Conservation (phyloP, 1,284 basidiomycete genomes). For the Mycosarcoma mackinlayi region DNA sequence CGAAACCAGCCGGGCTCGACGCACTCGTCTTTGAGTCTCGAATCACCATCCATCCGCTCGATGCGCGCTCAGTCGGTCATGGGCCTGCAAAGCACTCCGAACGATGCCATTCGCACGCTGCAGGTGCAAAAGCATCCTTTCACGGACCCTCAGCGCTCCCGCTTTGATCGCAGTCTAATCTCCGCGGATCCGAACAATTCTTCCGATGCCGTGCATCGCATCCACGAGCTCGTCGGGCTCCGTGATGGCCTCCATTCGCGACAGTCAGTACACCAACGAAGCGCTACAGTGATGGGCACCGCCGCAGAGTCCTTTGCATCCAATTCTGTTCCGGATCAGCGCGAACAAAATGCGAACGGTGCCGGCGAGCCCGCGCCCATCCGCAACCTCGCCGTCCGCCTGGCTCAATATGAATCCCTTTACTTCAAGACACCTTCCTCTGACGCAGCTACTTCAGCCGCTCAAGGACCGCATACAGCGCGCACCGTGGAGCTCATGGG, state of each 20-base stretch:
- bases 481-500: slow-evolving; percentile 43
- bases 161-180: slow-evolving; percentile 22
- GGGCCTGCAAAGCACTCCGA: slow-evolving; percentile 30
- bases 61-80: slow-evolving; percentile 35
- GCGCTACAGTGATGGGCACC: slow-evolving; percentile 32
- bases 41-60: slow-evolving; percentile 22
- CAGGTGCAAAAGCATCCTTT: slow-evolving; percentile 28
- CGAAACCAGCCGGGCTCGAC: slow-evolving; percentile 12
- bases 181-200: slow-evolving; percentile 20
- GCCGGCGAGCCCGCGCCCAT: slow-evolving; percentile 43
- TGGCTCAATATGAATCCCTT: slow-evolving; percentile 38
- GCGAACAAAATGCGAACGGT: not conserved
- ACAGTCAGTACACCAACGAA: slow-evolving; percentile 15
- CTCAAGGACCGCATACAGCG: slow-evolving; percentile 27
- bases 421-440: slow-evolving; percentile 35
- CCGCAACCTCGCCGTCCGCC: slow-evolving; percentile 40
- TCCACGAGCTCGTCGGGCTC: slow-evolving; percentile 36
- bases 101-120: slow-evolving; percentile 12
- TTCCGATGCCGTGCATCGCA: slow-evolving; percentile 30
- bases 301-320: slow-evolving; percentile 7
- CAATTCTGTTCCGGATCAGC: slow-evolving; percentile 2
- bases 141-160: slow-evolving; percentile 40
- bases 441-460: slow-evolving; percentile 8
- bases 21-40: slow-evolving; percentile 31
- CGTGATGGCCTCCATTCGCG: slow-evolving; percentile 13